Evolutionary conservation across 2,329 filamentous ascomycete genomes (phyloP), one percentile per base, ranked within the genome.

Genomic region (Diplodia seriata): DNA sequence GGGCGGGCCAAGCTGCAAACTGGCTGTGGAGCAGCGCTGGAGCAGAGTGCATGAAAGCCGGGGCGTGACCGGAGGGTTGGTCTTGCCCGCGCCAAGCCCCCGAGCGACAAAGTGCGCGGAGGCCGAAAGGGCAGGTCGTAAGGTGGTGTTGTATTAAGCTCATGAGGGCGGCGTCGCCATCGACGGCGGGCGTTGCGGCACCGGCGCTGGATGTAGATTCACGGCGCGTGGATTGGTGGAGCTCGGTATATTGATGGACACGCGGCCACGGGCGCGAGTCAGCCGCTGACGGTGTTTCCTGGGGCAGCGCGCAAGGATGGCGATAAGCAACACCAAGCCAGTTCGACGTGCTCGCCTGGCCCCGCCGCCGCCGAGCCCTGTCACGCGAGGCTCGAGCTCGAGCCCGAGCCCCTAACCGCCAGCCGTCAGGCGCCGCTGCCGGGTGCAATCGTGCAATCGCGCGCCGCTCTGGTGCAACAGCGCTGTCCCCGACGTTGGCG

Each of bases 281-380:
- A 66, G 63, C 63, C 63, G 63, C 63, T 66, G 63, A 57, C 63
- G 53, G 43, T 47, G 50, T 31, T 26, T 54, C 18, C 63, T 55
- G 36, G 40, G 26, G 53, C 53, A n/a, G 14, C 14, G 29, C 26
- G 40, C 64, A 50, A 59, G 54, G 54, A 36, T 63, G 20, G 43
- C 50, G 64, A 67, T 67, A 67, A 67, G 64, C 64, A 67, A 57
- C 49, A 57, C 54, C 55, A 63, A 62, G 57, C 57, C 31, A 61
- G 40, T 33, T 20, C 36, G 38, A 49, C 56, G 23, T 61, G 56
- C 38, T 49, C 55, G 55, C 18, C 4, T 40, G 26, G 18, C 40
- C 55, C 53, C 43, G 62, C 23, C 31, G 31, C 31, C 4, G 31
- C 8, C 63, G 51, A 38, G 54, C 15, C 38, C 40, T 57, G 63